Evolutionary conservation across 495 filamentous ascomycete genomes (phyloP).

Genomic region (Chaetomium fimeti): DNA sequence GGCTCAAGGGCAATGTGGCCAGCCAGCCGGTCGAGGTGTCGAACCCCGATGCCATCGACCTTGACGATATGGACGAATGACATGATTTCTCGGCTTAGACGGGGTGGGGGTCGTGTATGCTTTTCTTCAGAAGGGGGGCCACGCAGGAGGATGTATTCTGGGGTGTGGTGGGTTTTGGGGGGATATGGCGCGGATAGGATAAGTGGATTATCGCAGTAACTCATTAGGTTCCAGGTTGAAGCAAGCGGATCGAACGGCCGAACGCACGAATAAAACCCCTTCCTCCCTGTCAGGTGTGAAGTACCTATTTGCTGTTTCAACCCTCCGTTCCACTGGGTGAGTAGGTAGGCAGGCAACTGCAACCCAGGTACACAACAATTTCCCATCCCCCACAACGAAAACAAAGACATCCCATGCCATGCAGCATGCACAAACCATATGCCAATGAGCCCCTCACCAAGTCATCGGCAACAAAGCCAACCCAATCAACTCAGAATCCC

Average conservation of each 20-base stretch:
- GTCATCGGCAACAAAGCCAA: neutral
- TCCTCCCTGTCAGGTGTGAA: slow-evolving; percentile 6
- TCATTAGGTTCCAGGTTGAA: slow-evolving; percentile 2
- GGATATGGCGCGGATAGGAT: neutral
- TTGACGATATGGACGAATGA: slow-evolving; percentile 63
- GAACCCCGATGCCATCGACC: slow-evolving; percentile 88
- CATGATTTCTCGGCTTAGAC: slow-evolving; percentile 1
- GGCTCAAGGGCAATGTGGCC: slow-evolving; percentile 67
- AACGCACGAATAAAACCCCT: neutral
- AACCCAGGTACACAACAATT: too few species aligned
- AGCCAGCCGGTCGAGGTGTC: slow-evolving; percentile 48
- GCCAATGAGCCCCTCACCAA: neutral
- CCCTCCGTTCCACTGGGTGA: neutral
- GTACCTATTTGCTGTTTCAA: neutral
- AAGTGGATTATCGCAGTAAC: neutral
- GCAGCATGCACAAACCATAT: neutral
- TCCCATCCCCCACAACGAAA: neutral
- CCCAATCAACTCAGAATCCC: neutral
- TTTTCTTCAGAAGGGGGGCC: neutral
- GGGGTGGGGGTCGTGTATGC: neutral
- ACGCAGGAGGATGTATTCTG: neutral
- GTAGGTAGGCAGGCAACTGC: too few species aligned
- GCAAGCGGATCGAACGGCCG: neutral
- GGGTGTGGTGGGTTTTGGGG: neutral
- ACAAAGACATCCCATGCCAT: neutral